Percentiles rank a stretch among this genome's conserved stretches.
phyloP scores from a whole-genome alignment of 345 rosid genomes.

The Aquilaria malaccensis region DNA sequence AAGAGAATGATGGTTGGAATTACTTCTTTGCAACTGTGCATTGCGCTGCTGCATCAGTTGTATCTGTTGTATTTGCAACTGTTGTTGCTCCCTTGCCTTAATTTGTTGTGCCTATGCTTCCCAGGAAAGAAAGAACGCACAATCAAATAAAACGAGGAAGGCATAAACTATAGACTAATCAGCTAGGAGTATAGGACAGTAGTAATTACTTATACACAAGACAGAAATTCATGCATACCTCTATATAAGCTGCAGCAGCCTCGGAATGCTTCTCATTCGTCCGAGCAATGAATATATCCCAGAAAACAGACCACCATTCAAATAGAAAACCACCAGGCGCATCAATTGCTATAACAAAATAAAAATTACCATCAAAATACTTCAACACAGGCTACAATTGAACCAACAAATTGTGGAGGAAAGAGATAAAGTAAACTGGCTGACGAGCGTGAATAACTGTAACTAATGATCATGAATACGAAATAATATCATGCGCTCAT shows the following conservation, averaged over 20 bases:
- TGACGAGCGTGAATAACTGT: background rate
- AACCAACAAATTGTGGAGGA: too few relatives aligned
- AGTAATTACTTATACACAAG: background rate
- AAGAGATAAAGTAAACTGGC: background rate
- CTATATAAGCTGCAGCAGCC: conserved; percentile 58
- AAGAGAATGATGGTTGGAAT: conserved; percentile 40
- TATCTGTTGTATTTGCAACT: conserved; percentile 55
- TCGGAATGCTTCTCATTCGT: conserved; percentile 67
- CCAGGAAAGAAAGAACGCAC: conserved; percentile 1
- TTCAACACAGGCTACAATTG: too few relatives aligned
- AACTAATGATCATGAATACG: background rate
- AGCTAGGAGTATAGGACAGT: background rate
- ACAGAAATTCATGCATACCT: conserved; percentile 26
- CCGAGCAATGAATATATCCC: conserved; percentile 76
- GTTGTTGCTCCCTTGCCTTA: conserved; percentile 54
- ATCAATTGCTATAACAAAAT: conserved; percentile 46
- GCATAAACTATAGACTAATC: background rate
- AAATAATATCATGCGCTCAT: too few relatives aligned
- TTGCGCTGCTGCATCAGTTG: conserved; percentile 51
- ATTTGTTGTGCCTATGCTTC: conserved; percentile 38
- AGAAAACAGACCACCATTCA: conserved; percentile 79
- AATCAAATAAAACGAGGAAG: background rate
- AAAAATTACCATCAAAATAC: too few relatives aligned
- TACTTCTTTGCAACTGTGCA: conserved; percentile 52
- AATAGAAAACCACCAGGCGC: conserved; percentile 77